Base-by-base conservation (phyloP, 306 rosid genomes). In the Quercus parvula region DNA sequence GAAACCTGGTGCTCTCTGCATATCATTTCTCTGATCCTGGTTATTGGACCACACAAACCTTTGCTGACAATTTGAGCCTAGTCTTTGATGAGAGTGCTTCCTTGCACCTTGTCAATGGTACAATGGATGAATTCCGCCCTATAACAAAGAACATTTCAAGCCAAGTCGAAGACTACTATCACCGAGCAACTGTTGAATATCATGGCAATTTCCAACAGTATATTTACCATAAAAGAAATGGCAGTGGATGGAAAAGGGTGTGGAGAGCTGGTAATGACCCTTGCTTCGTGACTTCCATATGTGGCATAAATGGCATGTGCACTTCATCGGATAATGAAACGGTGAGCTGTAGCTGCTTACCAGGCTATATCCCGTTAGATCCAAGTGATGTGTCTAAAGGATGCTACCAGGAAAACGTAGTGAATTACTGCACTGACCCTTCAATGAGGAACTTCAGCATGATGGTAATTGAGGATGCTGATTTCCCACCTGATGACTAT, bases 271-370 rank as follows among this genome's bases (percentile, higher is more conserved):
- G 19, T 20, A 68, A 75, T 2, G 83, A 85, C 52, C 74, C 88
- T 2, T 85, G 85, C 62, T 56, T 28, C 71, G 83, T 56, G 56
- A 41, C 46, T 44, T 49, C 7, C 13, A n/a, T 85, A 55, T 85
- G 85, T 70, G 85, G 88, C 51, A 17, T 74, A 5, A 69, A 78
- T 55, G 83, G 56, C 19, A 9, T 81, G 77, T 81, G 83, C 75
- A 70, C 81, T 74, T 85, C 88, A 22, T 58, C 78, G 5, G 81
- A 85, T 64, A 81, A 81, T 30, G 80, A 77, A 81, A 25, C 80
- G 1, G 75, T 77, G 1, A 63, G 61, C 6, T 85, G 85, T 30
- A 70, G 46, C 0, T 85, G 88, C 33, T 12, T 85, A 30, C 81
- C 55, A 0, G 83, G 85, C 71, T 78, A 27, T 75, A 4, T 70